Evolutionary conservation across 192 early-diverging fungal genomes (phyloP).

Genomic region (Coemansia sp.): DNA sequence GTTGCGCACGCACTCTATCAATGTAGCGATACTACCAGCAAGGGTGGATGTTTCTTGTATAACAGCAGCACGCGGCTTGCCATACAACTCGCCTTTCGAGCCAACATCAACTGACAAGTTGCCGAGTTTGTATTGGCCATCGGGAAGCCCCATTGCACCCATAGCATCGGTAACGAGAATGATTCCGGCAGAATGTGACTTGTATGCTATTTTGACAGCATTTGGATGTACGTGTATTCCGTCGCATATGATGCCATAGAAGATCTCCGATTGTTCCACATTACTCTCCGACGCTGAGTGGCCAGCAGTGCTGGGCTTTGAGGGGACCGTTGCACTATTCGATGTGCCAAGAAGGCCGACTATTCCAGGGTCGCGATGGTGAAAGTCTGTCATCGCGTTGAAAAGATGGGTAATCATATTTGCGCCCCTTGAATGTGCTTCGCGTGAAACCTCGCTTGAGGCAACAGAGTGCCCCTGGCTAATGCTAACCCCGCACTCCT

Average conservation of each 20-base stretch:
- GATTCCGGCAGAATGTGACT: constrained; percentile 65
- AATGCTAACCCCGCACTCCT: constrained; percentile 59
- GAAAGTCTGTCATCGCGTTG: constrained; percentile 77
- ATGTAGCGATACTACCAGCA: constrained; percentile 28
- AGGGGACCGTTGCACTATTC: background rate
- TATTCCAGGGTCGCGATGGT: constrained; percentile 76
- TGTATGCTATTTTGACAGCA: constrained; percentile 69
- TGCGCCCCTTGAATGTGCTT: constrained; percentile 59
- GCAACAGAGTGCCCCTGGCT: constrained; percentile 63
- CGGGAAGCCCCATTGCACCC: constrained; percentile 60
- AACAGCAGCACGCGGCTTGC: constrained; percentile 53
- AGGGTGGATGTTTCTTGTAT: constrained; percentile 28
- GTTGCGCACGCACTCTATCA: constrained; percentile 45
- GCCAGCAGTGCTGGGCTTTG: background rate
- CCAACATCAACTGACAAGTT: constrained; percentile 60
- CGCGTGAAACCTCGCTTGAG: constrained; percentile 55
- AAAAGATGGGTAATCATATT: constrained; percentile 73
- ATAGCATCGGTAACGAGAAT: constrained; percentile 74
- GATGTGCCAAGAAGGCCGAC: constrained; percentile 61
- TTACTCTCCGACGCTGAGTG: background rate
- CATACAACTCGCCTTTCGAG: constrained; percentile 13
- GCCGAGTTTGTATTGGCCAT: constrained; percentile 65
- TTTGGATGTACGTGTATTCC: constrained; percentile 74
- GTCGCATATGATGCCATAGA: constrained; percentile 74
- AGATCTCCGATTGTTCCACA: constrained; percentile 9